These are phyloP conservation scores for Lepidium didymum DNA, from an alignment of 345 rosid genomes.

Conservation along the genomic window DNA sequence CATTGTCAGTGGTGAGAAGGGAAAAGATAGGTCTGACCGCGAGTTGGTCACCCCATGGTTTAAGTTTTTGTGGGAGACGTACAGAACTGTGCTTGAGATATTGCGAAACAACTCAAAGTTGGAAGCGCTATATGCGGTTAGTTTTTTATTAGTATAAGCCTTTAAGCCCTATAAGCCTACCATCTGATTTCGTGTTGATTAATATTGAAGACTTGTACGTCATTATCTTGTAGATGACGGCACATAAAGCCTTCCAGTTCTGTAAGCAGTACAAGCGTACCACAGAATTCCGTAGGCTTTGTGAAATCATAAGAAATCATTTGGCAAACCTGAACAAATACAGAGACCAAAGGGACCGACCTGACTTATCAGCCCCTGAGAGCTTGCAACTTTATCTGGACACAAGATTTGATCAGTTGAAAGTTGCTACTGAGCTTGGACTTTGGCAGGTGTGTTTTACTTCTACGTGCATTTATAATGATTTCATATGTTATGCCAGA, in stretches of 20 bases:
- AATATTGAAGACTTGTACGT: neutral
- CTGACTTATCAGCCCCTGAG: conserved; percentile 93
- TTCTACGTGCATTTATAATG: neutral
- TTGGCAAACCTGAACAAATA: conserved; percentile 86
- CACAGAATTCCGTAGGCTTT: conserved; percentile 90
- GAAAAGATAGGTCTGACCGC: conserved; percentile 96
- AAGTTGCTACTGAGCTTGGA: conserved; percentile 88
- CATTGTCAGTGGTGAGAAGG: conserved; percentile 98
- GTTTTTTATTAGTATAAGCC: conserved; percentile 3
- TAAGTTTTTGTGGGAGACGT: conserved; percentile 99
- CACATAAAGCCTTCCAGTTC: conserved; percentile 94
- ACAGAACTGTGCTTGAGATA: conserved; percentile 95
- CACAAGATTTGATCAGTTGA: conserved; percentile 96
- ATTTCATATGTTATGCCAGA: neutral
- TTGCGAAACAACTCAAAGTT: conserved; percentile 92
- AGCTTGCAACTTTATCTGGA: conserved; percentile 90
- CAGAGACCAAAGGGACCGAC: conserved; percentile 97
- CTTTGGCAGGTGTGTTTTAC: conserved; percentile 75
- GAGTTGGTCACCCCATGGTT: conserved; percentile 99
- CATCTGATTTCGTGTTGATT: neutral
- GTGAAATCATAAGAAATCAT: conserved; percentile 96
- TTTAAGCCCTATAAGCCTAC: neutral
- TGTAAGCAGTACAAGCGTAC: conserved; percentile 94
- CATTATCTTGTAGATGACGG: conserved; percentile 71
- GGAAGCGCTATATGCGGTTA: conserved; percentile 97